Conservation (phyloP, 257 asterid species). For the Penstemon davidsonii region DNA sequence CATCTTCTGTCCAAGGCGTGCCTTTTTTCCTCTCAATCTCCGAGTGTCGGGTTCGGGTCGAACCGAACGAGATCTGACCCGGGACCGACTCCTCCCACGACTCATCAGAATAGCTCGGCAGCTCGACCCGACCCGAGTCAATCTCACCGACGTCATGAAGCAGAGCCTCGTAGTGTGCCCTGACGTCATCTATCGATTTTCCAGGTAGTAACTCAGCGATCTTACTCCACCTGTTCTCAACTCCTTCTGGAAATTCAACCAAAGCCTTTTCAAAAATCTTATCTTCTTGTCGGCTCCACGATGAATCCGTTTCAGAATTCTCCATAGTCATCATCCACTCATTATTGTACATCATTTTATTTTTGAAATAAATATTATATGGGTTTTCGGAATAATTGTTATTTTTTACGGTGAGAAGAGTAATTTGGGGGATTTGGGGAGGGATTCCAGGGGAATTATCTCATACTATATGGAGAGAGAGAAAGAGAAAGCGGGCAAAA, state of each 20-base stretch:
- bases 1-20: conserved; percentile 85
- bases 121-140: conserved; percentile 49
- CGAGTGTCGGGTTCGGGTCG: conserved; percentile 39
- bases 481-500: too few relatives aligned
- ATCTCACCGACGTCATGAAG: conserved; percentile 43
- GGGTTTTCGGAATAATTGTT: too few relatives aligned
- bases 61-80: conserved; percentile 59
- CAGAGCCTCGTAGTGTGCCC: conserved; percentile 41
- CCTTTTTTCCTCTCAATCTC: conserved; percentile 72
- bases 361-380: too few relatives aligned
- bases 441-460: too few relatives aligned
- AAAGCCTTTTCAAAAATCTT: conserved; percentile 47
- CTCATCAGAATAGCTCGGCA: conserved; percentile 40
- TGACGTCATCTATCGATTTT: conserved; percentile 37
- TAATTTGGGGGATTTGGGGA: too few relatives aligned
- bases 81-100: conserved; percentile 21
- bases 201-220: conserved; percentile 43
- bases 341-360: conserved; percentile 10
- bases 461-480: too few relatives aligned
- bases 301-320: conserved; percentile 15
- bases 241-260: conserved; percentile 41
- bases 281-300: conserved; percentile 47
- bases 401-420: too few relatives aligned
- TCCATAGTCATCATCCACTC: conserved; percentile 24
- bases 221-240: conserved; percentile 41